These are phyloP conservation scores for Dillenia suffruticosa DNA, from an alignment of 164 flowering plant species.

Conservation along the genomic window DNA sequence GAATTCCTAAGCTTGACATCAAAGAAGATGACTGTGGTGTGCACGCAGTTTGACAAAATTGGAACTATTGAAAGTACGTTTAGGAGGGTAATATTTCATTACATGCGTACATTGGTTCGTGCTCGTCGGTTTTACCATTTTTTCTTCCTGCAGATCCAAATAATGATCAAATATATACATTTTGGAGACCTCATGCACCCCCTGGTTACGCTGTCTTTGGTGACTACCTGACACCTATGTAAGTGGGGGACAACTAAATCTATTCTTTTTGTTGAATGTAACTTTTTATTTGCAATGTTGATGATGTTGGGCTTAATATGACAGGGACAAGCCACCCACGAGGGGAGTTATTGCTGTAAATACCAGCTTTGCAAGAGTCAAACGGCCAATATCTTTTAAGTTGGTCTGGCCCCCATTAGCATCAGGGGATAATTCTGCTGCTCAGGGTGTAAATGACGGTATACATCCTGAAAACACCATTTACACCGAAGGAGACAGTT, in stretches of 20 bases:
- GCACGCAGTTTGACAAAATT: conserved; percentile 86
- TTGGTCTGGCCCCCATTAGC: conserved; percentile 58
- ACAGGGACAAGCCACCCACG: conserved; percentile 91
- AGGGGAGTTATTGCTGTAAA: conserved; percentile 91
- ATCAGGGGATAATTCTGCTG: conserved; percentile 17
- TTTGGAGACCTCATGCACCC: conserved; percentile 97
- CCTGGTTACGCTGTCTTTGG: conserved; percentile 93
- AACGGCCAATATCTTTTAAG: conserved; percentile 74
- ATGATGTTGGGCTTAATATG: conserved; percentile 10
- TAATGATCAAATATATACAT: conserved; percentile 59
- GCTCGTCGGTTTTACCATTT: conserved; percentile 6
- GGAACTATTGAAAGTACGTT: conserved; percentile 68
- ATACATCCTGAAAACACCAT: conserved; percentile 4
- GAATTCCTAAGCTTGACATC: conserved; percentile 81
- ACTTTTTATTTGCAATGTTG: background rate
- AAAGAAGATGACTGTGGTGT: conserved; percentile 63
- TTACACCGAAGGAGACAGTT: conserved; percentile 14
- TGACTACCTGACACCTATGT: conserved; percentile 95
- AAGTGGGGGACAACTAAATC: conserved; percentile 22
- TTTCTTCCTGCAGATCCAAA: conserved; percentile 41
- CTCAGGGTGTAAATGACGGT: conserved; percentile 9
- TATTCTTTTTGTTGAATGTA: background rate
- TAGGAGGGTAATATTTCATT: background rate
- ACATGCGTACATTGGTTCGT: background rate
- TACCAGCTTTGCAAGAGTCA: conserved; percentile 63